phyloP scores from a whole-genome alignment of 2,329 filamentous ascomycete genomes.

The Sclerotinia trifoliorum region DNA sequence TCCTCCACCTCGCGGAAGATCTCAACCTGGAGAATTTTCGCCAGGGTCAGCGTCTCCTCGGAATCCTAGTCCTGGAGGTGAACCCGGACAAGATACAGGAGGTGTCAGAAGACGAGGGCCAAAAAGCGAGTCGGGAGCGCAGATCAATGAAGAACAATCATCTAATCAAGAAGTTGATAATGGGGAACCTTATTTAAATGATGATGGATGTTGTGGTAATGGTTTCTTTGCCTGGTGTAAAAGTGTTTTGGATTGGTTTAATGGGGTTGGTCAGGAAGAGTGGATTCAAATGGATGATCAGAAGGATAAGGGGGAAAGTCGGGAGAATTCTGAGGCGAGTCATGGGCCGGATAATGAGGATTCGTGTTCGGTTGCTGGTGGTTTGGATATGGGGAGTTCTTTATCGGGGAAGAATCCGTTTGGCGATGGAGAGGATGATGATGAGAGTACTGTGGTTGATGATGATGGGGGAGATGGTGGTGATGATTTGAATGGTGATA shows the following conservation, averaged over 20 bases:
- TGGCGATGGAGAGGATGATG: not conserved
- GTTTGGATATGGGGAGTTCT: not conserved
- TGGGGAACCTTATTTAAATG: not conserved
- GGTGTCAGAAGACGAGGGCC: not conserved
- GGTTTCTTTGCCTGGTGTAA: not conserved
- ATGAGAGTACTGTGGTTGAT: conserved; percentile 7
- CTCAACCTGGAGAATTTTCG: not conserved
- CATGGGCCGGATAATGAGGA: not conserved
- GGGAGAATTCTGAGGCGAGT: not conserved
- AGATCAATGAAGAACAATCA: not conserved
- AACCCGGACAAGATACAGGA: not conserved
- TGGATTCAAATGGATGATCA: conserved; percentile 17
- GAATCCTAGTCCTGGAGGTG: not conserved
- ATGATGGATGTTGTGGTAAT: conserved; percentile 4
- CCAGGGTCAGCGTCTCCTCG: not conserved
- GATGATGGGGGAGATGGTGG: not conserved
- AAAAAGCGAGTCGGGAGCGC: not conserved
- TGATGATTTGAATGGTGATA: not conserved
- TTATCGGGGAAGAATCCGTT: not conserved
- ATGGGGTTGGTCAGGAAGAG: conserved; percentile 5
- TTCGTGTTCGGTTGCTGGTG: not conserved
- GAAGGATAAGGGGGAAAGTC: not conserved
- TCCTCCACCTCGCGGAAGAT: not conserved
- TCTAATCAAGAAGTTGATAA: not conserved
- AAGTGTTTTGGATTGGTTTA: not conserved